phyloP scores from a whole-genome alignment of 495 filamentous ascomycete genomes.

The Trichoderma gamsii region DNA sequence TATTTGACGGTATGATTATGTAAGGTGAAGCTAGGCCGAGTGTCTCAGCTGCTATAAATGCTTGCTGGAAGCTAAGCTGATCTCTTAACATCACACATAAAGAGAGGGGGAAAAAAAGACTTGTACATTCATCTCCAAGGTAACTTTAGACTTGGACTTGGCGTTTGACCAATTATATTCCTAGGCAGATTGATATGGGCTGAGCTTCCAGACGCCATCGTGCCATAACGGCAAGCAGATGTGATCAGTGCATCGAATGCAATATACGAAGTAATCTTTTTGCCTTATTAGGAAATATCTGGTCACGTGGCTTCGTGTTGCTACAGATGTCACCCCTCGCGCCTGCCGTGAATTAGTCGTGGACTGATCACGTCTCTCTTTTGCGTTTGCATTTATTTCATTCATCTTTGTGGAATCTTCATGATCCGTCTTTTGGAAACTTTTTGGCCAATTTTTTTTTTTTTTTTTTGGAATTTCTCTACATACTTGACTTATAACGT shows the following conservation, averaged over 20 bases:
- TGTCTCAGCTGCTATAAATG: too few species aligned
- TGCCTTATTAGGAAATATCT: not conserved
- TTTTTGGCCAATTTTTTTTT: not conserved
- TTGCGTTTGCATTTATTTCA: not conserved
- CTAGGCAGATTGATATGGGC: too few species aligned
- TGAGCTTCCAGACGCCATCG: not conserved
- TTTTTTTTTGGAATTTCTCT: not conserved
- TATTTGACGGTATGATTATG: not conserved
- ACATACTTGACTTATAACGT: slow-evolving; percentile 1
- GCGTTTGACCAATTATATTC: too few species aligned
- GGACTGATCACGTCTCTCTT: not conserved
- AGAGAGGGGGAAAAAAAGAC: too few species aligned
- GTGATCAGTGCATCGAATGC: not conserved
- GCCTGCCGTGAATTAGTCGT: slow-evolving; percentile 1
- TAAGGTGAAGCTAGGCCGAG: not conserved
- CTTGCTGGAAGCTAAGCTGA: too few species aligned
- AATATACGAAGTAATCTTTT: not conserved
- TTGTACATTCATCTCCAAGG: too few species aligned
- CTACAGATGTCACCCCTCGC: slow-evolving; percentile 2
- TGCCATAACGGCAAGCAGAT: too few species aligned
- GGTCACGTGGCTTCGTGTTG: slow-evolving; percentile 9
- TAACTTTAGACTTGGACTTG: too few species aligned
- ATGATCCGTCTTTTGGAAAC: not conserved
- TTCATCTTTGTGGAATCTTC: not conserved
- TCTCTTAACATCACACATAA: too few species aligned